Evolutionary conservation across 805 yeast genomes (phyloP).

Genomic region (Grigorovia jiainica): DNA sequence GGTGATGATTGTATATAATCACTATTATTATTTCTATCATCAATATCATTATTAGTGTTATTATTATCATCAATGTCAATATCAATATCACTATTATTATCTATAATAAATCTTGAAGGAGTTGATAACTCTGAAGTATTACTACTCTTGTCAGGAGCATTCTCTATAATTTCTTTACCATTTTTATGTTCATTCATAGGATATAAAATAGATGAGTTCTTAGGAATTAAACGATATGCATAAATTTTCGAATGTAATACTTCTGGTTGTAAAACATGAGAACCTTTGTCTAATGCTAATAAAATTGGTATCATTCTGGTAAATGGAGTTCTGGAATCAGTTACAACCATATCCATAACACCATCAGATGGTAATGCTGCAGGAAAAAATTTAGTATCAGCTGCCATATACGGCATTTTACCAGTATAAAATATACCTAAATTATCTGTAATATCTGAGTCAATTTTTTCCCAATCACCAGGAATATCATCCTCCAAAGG

Average conservation of each 20-base stretch:
- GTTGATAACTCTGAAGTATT: not conserved
- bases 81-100: not conserved
- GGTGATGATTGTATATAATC: not conserved
- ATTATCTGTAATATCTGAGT: constrained; percentile 38
- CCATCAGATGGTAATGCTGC: constrained; percentile 89
- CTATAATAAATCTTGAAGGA: not conserved
- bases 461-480: constrained; percentile 56
- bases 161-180: not conserved
- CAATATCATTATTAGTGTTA: constrained; percentile 32
- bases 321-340: constrained; percentile 56
- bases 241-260: constrained; percentile 67
- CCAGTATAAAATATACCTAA: constrained; percentile 79
- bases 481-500: constrained; percentile 41
- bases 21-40: not conserved
- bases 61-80: constrained; percentile 16
- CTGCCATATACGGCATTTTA: constrained; percentile 82
- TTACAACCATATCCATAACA: constrained; percentile 67
- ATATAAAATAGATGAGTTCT: not conserved
- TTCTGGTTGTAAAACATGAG: constrained; percentile 59
- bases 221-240: constrained; percentile 72
- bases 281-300: constrained; percentile 58
- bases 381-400: constrained; percentile 82
- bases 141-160: not conserved
- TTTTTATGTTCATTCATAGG: constrained; percentile 4
- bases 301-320: constrained; percentile 49